Conservation (phyloP, 106 monocot species). For the Apostasia shenzhenica region DNA sequence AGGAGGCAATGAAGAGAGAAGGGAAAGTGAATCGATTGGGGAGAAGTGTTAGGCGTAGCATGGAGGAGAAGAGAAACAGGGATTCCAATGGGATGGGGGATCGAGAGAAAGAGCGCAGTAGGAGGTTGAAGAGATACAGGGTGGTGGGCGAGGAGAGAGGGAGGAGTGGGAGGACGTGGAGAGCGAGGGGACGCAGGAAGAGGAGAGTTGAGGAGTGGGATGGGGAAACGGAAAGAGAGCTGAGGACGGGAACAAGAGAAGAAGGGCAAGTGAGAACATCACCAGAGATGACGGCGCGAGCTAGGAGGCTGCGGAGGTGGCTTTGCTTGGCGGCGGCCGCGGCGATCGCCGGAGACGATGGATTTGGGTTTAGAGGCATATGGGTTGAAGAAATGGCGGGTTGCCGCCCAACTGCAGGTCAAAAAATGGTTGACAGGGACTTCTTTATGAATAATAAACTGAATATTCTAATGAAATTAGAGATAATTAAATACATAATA, state of each 20-base stretch:
- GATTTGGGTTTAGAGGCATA: background rate
- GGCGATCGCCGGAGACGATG: constrained; percentile 15
- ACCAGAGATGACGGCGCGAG: background rate
- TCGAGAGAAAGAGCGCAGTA: constrained; percentile 27
- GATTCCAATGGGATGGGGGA: constrained; percentile 11
- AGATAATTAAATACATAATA: no score
- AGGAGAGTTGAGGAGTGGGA: constrained; percentile 50
- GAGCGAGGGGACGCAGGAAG: constrained; percentile 29
- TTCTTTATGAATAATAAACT: no score
- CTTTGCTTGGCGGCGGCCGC: background rate
- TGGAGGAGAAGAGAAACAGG: constrained; percentile 23
- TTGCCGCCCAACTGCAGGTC: no score
- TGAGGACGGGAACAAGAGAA: constrained; percentile 17
- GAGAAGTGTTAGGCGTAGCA: constrained; percentile 19
- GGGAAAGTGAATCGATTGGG: constrained; percentile 53
- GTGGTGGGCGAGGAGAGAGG: constrained; percentile 23
- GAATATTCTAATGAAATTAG: no score
- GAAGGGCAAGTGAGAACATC: constrained; percentile 2
- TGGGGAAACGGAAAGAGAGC: constrained; percentile 19
- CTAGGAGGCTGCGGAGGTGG: constrained; percentile 16
- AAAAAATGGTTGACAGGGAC: no score
- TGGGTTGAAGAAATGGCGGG: no score
- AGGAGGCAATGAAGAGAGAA: constrained; percentile 16
- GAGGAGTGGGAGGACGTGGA: constrained; percentile 9
- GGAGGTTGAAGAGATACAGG: constrained; percentile 26